phyloP scores from a whole-genome alignment of 768 basidiomycete genomes.

The Daedaleopsis sinensis region DNA sequence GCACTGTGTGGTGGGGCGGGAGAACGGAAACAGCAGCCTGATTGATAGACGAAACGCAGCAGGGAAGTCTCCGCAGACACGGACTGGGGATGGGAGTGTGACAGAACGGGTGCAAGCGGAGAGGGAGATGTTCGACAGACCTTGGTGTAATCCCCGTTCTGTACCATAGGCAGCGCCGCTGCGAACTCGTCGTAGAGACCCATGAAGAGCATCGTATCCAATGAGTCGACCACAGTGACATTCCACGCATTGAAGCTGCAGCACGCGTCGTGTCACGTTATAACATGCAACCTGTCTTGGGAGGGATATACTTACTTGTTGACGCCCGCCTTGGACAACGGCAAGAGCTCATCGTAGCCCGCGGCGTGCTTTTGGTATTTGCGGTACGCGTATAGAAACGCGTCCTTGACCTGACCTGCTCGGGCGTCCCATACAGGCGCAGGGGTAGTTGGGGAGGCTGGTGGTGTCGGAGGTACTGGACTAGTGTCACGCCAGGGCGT shows the following conservation, averaged over 20 bases:
- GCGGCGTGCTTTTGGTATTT: constrained; percentile 65
- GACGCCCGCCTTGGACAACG: constrained; percentile 47
- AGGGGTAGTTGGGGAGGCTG: no score
- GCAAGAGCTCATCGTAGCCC: constrained; percentile 64
- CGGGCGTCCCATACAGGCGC: no score
- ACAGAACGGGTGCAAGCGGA: no score
- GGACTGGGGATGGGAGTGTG: no score
- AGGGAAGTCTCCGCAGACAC: no score
- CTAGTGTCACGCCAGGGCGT: no score
- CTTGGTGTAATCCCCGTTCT: constrained; percentile 48
- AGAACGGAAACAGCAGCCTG: no score
- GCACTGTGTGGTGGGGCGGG: constrained; percentile 1
- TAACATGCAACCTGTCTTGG: not conserved
- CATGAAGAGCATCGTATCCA: constrained; percentile 86
- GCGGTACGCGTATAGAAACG: constrained; percentile 69
- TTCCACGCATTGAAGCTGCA: constrained; percentile 80
- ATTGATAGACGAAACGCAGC: no score
- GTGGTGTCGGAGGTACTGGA: no score
- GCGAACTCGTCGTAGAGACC: constrained; percentile 69
- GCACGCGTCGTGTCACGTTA: not conserved
- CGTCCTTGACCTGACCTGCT: constrained; percentile 62
- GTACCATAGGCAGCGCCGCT: constrained; percentile 59
- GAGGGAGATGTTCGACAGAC: constrained; percentile 36
- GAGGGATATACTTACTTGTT: constrained; percentile 48
- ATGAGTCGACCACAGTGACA: constrained; percentile 74